phyloP scores from a whole-genome alignment of 495 filamentous ascomycete species.

The Tetracladium setigerum region DNA sequence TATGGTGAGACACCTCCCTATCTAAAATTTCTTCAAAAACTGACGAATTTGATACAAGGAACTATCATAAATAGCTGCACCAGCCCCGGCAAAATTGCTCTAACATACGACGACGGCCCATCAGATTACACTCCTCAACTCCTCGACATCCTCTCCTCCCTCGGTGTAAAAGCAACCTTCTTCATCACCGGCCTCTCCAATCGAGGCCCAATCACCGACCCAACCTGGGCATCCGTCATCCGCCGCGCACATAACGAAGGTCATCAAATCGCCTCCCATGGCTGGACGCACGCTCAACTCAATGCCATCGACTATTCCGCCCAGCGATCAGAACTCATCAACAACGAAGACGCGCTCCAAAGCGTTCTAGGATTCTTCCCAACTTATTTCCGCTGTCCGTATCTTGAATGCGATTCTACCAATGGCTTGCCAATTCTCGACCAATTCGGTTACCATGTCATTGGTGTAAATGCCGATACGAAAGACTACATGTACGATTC shows the following conservation, averaged over 20 bases:
- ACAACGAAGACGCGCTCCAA: slow-evolving; percentile 70
- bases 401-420: slow-evolving; percentile 55
- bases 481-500: slow-evolving; percentile 64
- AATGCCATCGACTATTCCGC: slow-evolving; percentile 43
- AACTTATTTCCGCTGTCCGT: slow-evolving; percentile 76
- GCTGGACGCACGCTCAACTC: slow-evolving; percentile 73
- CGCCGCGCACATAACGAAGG: slow-evolving; percentile 56
- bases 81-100: slow-evolving; percentile 33
- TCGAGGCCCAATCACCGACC: slow-evolving; percentile 9
- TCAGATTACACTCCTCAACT: slow-evolving; percentile 50
- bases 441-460: slow-evolving; percentile 62
- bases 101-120: slow-evolving; percentile 68
- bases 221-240: neutral
- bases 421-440: slow-evolving; percentile 42
- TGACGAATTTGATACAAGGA: slow-evolving; percentile 20
- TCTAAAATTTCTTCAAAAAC: neutral
- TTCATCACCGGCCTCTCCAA: slow-evolving; percentile 41
- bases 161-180: slow-evolving; percentile 56
- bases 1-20: slow-evolving; percentile 34
- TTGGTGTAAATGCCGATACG: slow-evolving; percentile 54
- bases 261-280: slow-evolving; percentile 77
- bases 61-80: slow-evolving; percentile 57
- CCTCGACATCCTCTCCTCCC: slow-evolving; percentile 49
- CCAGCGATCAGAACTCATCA: slow-evolving; percentile 58
- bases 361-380: slow-evolving; percentile 74